Conservation (phyloP, 2,329 filamentous ascomycete species). For the Cladophialophora immunda region DNA sequence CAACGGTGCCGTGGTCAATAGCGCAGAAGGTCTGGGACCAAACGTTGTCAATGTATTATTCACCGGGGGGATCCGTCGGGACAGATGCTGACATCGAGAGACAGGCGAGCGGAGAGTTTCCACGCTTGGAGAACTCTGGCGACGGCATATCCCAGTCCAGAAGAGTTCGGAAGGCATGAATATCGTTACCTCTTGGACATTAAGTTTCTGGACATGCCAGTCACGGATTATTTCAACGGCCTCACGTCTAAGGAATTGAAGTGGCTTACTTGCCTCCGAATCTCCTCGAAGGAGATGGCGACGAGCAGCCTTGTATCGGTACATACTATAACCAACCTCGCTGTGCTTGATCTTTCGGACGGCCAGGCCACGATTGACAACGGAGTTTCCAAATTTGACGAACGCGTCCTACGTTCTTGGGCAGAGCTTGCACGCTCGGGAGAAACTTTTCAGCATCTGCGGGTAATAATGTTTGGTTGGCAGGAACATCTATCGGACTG, state of each 20-base stretch:
- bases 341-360: constrained; percentile 48
- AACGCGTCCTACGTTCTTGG: constrained; percentile 54
- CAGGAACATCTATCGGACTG: constrained; percentile 46
- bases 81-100: constrained; percentile 12
- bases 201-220: constrained; percentile 42
- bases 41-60: constrained; percentile 47
- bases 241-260: constrained; percentile 44
- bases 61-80: background rate
- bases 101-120: constrained; percentile 45
- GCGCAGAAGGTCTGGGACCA: constrained; percentile 52
- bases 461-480: constrained; percentile 47
- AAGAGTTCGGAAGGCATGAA: constrained; percentile 44
- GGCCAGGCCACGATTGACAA: constrained; percentile 28
- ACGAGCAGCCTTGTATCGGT: constrained; percentile 50
- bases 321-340: constrained; percentile 50
- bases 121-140: constrained; percentile 56
- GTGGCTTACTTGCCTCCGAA: constrained; percentile 49
- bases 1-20: constrained; percentile 50
- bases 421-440: constrained; percentile 46
- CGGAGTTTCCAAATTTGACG: constrained; percentile 43
- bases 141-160: constrained; percentile 45
- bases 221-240: constrained; percentile 48
- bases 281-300: constrained; percentile 46
- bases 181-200: constrained; percentile 47
- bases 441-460: constrained; percentile 49